phyloP scores from a whole-genome alignment of 306 rosid species.

The Ochetophila trinervis region DNA sequence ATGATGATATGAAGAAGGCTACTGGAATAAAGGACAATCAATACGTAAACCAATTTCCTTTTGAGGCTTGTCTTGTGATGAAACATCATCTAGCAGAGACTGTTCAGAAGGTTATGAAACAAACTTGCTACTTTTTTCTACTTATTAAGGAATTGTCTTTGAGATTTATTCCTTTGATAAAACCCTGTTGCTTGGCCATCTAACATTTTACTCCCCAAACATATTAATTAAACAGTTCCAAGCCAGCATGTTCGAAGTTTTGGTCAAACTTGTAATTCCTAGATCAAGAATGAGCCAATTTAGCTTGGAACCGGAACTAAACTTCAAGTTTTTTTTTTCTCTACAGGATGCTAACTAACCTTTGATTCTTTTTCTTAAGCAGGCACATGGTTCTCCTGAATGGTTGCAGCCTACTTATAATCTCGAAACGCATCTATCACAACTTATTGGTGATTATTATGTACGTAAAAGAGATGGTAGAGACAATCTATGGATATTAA shows the following conservation, averaged over 20 bases:
- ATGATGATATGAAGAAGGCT: conserved; percentile 78
- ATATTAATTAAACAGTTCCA: neutral
- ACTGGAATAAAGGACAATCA: conserved; percentile 75
- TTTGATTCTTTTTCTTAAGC: conserved; percentile 15
- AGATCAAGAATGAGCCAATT: neutral
- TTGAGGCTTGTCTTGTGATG: conserved; percentile 95
- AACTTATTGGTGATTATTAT: conserved; percentile 78
- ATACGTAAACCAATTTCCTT: conserved; percentile 83
- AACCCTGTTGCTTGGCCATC: neutral
- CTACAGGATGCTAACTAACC: conserved; percentile 5
- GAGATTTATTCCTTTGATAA: neutral
- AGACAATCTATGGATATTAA: conserved; percentile 83
- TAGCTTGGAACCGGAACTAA: neutral
- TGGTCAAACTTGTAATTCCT: neutral
- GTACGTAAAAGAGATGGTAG: conserved; percentile 65
- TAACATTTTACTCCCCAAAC: neutral
- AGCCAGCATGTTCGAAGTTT: neutral
- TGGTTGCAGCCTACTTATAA: conserved; percentile 97
- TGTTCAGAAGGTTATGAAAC: conserved; percentile 64
- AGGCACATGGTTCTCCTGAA: conserved; percentile 82
- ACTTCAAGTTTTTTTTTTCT: neutral
- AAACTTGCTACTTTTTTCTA: neutral
- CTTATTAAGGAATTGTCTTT: neutral
- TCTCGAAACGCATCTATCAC: conserved; percentile 76
- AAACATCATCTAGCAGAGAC: conserved; percentile 97